Evolutionary conservation across 2,329 filamentous ascomycete species (phyloP).

Genomic region (Apiospora koreana): DNA sequence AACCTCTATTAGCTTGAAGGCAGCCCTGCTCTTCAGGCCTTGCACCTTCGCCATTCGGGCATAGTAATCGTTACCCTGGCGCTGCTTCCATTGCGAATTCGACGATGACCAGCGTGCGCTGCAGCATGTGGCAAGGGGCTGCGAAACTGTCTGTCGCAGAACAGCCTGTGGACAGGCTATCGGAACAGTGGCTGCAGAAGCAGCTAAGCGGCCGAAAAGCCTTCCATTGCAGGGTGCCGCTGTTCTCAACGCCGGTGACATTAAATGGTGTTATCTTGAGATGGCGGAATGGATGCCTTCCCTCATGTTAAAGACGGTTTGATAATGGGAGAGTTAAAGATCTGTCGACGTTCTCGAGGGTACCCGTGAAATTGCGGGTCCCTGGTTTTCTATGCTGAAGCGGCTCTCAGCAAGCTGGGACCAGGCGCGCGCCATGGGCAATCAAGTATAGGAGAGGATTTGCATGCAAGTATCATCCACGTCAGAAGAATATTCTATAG

Average conservation of each 20-base stretch:
- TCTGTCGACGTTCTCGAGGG: neutral
- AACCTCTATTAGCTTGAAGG: constrained; percentile 90
- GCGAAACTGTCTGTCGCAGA: neutral
- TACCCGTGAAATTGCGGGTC: constrained; percentile 4
- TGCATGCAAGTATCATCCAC: neutral
- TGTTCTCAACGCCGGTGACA: constrained; percentile 22
- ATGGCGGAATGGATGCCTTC: neutral
- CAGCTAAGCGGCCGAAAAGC: constrained; percentile 18
- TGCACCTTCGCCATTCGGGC: constrained; percentile 75
- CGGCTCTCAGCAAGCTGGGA: neutral
- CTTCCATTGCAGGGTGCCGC: constrained; percentile 27
- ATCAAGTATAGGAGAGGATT: neutral
- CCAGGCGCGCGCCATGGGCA: neutral
- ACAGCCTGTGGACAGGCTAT: neutral
- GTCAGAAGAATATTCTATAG: neutral
- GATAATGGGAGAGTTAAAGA: neutral
- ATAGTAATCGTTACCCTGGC: constrained; percentile 74
- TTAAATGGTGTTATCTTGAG: neutral
- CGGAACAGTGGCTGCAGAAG: constrained; percentile 9
- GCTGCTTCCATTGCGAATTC: constrained; percentile 74
- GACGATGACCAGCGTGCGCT: constrained; percentile 53
- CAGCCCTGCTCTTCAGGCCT: constrained; percentile 84
- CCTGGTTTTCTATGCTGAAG: neutral
- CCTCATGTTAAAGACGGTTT: neutral
- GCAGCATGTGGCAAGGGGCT: neutral